A percentile compares a stretch with the other conserved stretches of the same genome.
Conservation (phyloP, 805 yeast species). For the Jamesozyma piceae region DNA sequence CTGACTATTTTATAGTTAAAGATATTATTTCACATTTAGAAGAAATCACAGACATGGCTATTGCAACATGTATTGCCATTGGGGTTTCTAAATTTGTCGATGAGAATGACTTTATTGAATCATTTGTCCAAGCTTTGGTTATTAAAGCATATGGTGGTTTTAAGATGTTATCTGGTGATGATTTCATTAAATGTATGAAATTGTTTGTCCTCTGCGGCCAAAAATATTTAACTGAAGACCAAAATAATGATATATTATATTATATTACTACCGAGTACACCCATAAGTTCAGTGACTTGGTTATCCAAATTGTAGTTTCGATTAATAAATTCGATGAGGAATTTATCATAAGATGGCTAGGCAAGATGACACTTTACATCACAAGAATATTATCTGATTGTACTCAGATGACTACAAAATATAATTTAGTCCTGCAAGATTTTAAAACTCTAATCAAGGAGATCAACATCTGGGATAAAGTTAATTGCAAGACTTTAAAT, state of each 20-base stretch:
- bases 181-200: slow-evolving; percentile 8
- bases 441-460: slow-evolving; percentile 29
- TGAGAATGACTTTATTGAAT: slow-evolving; percentile 5
- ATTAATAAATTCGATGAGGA: slow-evolving; percentile 12
- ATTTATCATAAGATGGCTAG: slow-evolving; percentile 39
- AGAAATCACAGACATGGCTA: slow-evolving; percentile 9
- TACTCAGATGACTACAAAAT: slow-evolving; percentile 18
- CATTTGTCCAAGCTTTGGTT: slow-evolving; percentile 13
- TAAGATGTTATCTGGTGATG: slow-evolving; percentile 1
- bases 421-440: slow-evolving; percentile 28
- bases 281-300: slow-evolving; percentile 27
- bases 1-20: slow-evolving; percentile 6
- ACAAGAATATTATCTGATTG: slow-evolving; percentile 58
- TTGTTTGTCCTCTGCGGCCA: slow-evolving; percentile 7
- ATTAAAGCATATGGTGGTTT: slow-evolving; percentile 5
- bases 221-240: slow-evolving; percentile 11
- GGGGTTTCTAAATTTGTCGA: slow-evolving; percentile 12
- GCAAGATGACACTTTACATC: slow-evolving; percentile 47
- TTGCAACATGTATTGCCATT: slow-evolving; percentile 24
- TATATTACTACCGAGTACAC: slow-evolving; percentile 21
- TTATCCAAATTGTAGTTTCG: slow-evolving; percentile 20
- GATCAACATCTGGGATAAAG: slow-evolving; percentile 31
- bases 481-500: slow-evolving; percentile 42
- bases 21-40: slow-evolving; percentile 6
- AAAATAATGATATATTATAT: slow-evolving; percentile 19